Percentiles rank a stretch among this genome's conserved stretches.
phyloP scores from a whole-genome alignment of 208 protist species.

The Leptomonas pyrrhocoris region DNA sequence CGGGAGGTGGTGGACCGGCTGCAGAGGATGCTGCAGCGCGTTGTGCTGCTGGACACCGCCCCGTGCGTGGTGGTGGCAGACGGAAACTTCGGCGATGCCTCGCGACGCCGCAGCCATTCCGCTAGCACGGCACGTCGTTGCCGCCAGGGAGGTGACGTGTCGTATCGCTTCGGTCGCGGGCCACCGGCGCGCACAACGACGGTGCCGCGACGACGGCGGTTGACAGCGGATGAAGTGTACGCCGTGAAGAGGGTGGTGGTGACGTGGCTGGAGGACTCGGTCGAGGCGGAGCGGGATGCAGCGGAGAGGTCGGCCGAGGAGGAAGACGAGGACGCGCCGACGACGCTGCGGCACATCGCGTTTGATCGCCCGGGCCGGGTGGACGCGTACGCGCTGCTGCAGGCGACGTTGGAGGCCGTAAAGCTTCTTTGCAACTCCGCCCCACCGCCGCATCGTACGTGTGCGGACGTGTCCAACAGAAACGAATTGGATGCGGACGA shows the following conservation, averaged over 20 bases:
- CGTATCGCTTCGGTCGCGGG: conserved; percentile 11
- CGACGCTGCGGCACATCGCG: conserved; percentile 23
- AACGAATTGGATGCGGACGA: not conserved
- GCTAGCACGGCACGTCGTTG: not conserved
- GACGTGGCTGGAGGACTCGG: conserved; percentile 39
- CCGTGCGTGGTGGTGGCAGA: conserved; percentile 20
- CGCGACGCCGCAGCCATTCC: not conserved
- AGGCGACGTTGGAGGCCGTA: conserved; percentile 35
- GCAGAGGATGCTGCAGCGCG: conserved; percentile 30
- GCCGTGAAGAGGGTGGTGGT: conserved; percentile 44
- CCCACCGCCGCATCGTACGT: not conserved
- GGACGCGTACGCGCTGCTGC: conserved; percentile 43
- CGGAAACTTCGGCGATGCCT: not conserved
- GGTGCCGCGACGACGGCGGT: conserved; percentile 20
- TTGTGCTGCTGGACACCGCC: conserved; percentile 30
- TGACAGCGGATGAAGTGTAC: conserved; percentile 34
- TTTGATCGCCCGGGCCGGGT: conserved; percentile 54
- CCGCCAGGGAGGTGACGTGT: not conserved
- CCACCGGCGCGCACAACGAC: not conserved
- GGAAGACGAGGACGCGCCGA: not conserved
- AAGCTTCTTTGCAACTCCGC: conserved; percentile 17
- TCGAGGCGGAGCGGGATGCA: conserved; percentile 9
- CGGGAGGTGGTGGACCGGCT: conserved; percentile 33
- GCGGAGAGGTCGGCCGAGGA: not conserved
- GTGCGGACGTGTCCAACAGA: not conserved